Evolutionary conservation across 148 eudicot species (phyloP), one percentile per base, ranked within the genome.

Genomic region (Pouteria glomerata): DNA sequence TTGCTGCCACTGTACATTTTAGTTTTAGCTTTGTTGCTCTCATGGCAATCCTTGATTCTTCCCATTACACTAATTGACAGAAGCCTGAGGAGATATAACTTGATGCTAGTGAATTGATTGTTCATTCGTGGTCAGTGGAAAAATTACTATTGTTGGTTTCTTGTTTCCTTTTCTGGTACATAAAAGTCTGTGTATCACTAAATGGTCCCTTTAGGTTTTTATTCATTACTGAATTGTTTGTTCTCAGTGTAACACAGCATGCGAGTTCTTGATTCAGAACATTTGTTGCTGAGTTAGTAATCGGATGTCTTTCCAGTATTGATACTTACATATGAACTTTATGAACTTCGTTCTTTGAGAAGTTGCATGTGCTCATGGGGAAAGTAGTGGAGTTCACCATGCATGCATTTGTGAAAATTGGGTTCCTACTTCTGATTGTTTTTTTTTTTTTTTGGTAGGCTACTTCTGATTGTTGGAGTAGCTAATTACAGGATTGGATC

Each of bases 21-120:
- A 55, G 63, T 69, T 41, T 48, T 56, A 34, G n/a, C 70, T 23
- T 31, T 52, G 56, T 16, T 63, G 58, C 18, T 75, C 31, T 56
- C 19, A 51, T 63, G 56, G 37, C 35, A 34, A 60, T 70, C 26
- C 47, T 41, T n/a, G 14, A 50, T 27, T 34, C 73, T 57, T 57
- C 18, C 8, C 5, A 29, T 18, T 42, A 10, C n/a, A n/a, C 31
- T 52, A 21, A 51, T 50, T 44, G 41, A 23, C 18, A 27, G 37
- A 52, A 44, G 8, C 63, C 15, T 41, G 23, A 5, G 30, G 21
- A 52, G 5, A 23, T 42, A 21, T 16, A 12, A n/a, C 4, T 23
- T 63, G 15, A n/a, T 10, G 18, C 31, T 21, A 26, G 23, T 34
- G 27, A 8, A 34, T 62, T 62, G 16, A 37, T 12, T 14, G 47